Base-by-base conservation (phyloP, 1,284 basidiomycete species). In the Papiliotrema laurentii region DNA sequence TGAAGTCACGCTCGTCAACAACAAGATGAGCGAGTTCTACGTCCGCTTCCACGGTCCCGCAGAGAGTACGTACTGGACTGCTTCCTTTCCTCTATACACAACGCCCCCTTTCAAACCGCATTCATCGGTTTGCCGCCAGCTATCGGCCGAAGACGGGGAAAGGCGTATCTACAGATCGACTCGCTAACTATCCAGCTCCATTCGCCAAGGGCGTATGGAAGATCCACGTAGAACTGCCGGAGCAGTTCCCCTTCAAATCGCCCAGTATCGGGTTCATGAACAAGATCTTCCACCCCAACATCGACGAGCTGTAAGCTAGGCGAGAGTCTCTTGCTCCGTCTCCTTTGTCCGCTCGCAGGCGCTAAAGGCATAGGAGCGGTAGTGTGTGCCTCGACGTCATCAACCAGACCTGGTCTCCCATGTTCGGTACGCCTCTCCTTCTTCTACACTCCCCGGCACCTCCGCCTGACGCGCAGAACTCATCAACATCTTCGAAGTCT, bases 211-310 rank as follows among this genome's bases (percentile, higher is more conserved):
- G 96, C 37, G 87, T 93, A 39, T 98, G 94, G 94, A 97, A 94
- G 81, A 93, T 98, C 54, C 96, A 97, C 66, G 96, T 98, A 52
- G 96, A 98, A 71, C 80, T 98, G n/a, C 94, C 96, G 4, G 92
- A 97, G 65, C 90, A 96, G 73, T 98, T 98, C 69, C 96, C 94
- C 1, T 98, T 88, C 83, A 98, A 98, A 76, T 94, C 90, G 28
- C 94, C 96, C 2, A 94, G 90, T 66, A 98, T 98, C 63, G 94
- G 94, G 1, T 98, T 98, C 76, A 94, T 97, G 90, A 98, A 98
- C 83, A 97, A 97, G 85, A 97, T 98, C 70, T 98, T 97, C 73
- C 94, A 98, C 68, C 94, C 94, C 10, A 97, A 97, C 71, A 97
- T 97, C 65, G 92, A 97, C 74, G 93, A 97, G 74, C 76, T 93